These are phyloP conservation scores for Candida tropicalis DNA, from an alignment of 1,139 yeast genomes.

Conservation along the genomic window DNA sequence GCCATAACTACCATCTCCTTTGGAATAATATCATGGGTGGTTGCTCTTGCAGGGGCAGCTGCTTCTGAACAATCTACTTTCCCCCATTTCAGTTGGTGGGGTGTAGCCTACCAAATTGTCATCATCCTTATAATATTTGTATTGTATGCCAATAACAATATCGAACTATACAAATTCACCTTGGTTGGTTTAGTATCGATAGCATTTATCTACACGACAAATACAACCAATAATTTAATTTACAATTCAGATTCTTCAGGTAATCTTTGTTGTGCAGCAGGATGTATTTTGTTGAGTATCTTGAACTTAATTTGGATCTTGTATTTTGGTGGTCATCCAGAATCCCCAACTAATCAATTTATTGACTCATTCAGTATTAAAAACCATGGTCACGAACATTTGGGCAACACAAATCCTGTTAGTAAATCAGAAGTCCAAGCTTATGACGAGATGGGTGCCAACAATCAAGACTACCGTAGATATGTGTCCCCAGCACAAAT, in stretches of 20 bases:
- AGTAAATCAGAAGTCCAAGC: conserved; percentile 14
- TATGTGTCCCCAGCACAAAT: conserved; percentile 26
- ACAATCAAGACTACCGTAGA: conserved; percentile 32
- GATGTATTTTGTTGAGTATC: conserved; percentile 80
- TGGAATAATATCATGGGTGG: conserved; percentile 73
- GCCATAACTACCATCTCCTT: conserved; percentile 68
- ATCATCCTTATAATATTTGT: conserved; percentile 57
- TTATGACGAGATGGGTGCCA: conserved; percentile 28
- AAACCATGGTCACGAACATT: conserved; percentile 28
- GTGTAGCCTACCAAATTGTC: conserved; percentile 77
- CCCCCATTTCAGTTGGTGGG: conserved; percentile 97
- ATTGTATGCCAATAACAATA: conserved; percentile 65
- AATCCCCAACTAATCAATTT: conserved; percentile 78
- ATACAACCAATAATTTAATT: conserved; percentile 77
- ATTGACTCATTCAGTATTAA: conserved; percentile 70
- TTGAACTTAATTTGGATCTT: conserved; percentile 80
- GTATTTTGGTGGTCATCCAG: conserved; percentile 83
- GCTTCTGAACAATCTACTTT: conserved; percentile 55
- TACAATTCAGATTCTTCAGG: conserved; percentile 66
- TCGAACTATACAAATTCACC: conserved; percentile 72
- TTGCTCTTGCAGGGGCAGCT: conserved; percentile 85
- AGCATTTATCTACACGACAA: conserved; percentile 81
- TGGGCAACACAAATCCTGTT: conserved; percentile 12
- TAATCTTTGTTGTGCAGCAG: conserved; percentile 87
- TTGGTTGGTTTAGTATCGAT: conserved; percentile 58